Conservation (phyloP, 2,329 filamentous ascomycete genomes). For the Thelonectria olida region DNA sequence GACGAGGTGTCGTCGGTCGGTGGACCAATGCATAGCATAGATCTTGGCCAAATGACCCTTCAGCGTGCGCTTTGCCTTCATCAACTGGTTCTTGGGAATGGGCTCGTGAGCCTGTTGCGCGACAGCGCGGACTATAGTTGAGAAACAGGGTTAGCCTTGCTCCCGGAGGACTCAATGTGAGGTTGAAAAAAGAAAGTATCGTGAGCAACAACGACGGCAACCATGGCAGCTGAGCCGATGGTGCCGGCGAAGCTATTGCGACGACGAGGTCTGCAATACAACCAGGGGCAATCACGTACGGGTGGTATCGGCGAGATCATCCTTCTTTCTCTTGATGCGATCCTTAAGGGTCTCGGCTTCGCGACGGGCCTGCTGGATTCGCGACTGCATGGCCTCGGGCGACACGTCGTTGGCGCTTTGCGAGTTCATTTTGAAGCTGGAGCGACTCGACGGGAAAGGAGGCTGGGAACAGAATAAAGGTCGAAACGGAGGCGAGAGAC, state of each 20-base stretch:
- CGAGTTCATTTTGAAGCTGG: constrained; percentile 60
- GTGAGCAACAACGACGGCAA: background rate
- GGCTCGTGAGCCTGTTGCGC: constrained; percentile 92
- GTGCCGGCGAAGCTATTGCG: constrained; percentile 15
- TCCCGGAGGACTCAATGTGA: background rate
- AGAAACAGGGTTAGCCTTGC: constrained; percentile 37
- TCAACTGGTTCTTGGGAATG: constrained; percentile 88
- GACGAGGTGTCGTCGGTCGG: constrained; percentile 94
- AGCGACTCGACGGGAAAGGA: constrained; percentile 25
- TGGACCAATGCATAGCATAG: constrained; percentile 99
- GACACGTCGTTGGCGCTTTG: constrained; percentile 71
- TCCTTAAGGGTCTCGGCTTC: constrained; percentile 98
- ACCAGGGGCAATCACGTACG: constrained; percentile 69
- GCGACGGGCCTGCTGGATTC: constrained; percentile 90
- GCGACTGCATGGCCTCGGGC: constrained; percentile 87
- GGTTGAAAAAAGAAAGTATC: background rate
- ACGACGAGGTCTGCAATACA: background rate
- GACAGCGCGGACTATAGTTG: constrained; percentile 81
- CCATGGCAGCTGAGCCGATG: background rate
- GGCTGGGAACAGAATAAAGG: constrained; percentile 16
- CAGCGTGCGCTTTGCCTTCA: constrained; percentile 96
- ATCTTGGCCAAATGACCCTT: constrained; percentile 99
- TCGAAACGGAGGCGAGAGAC: constrained; percentile 29
- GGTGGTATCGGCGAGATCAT: constrained; percentile 97
- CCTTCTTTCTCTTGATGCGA: constrained; percentile 99